Base-by-base conservation (phyloP, 1,284 basidiomycete species). In the Fomitopsis pinicola region DNA sequence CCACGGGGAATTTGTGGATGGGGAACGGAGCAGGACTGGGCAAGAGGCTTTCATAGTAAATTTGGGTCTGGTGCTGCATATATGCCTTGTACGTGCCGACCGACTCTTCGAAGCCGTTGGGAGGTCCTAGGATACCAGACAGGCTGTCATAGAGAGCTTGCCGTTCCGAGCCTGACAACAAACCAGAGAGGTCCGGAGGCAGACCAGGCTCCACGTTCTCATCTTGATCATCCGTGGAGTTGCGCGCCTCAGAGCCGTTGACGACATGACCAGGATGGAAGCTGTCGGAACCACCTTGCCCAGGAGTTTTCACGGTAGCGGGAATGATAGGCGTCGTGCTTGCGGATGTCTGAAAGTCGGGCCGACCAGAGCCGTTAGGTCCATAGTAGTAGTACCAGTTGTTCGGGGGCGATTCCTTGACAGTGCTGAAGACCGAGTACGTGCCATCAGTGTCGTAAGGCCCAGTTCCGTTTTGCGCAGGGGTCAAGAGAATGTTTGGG, bases 71-170 rank as follows among this genome's bases (percentile, higher is more conserved):
- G 61, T 78, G 75, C 61, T 80, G 75, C 84, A 85, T 86, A 66
- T 80, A 78, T 45, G 76, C 72, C 62, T 76, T 77, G 69, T 86
- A 87, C 5, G 80, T 79, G 36, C 82, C 84, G 59, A 80, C 76
- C 57, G 73, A 78, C 68, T 86, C 83, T 66, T 82, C 77, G 53
- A 83, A 75, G 40, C 80, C 80, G 35, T 67, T 62, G 19, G 78
- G 75, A 59, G 78, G 77, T 9, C 80, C 81, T 53, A 87, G 76
- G 40, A 75, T 78, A 61, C 75, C 74, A 62, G 80, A 77, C 28
- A 88, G 73, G 36, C 80, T 72, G 53, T 80, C 75, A 66, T 88
- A 88, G 59, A 81, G 74, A 35, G 77, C 78, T 55, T 75, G 71
- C 40, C 85, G 80, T 67, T 86, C 82, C 26, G 67, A 66, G 62